Percentiles rank a stretch among this genome's conserved stretches.
These are phyloP conservation scores for Fraxinus pennsylvanica DNA, from an alignment of 257 asterid species.

Conservation along the genomic window DNA sequence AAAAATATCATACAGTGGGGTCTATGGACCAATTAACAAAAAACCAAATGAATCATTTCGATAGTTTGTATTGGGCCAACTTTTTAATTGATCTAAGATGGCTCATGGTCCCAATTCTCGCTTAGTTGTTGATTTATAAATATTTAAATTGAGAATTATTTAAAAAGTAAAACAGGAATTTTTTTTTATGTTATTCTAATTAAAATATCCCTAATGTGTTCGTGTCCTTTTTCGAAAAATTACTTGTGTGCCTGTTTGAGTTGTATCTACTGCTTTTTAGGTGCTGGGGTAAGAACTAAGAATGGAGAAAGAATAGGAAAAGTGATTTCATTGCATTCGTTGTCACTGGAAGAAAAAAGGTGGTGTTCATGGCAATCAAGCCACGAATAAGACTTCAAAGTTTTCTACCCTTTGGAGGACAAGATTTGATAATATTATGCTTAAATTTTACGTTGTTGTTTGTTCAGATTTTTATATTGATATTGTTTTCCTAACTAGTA, in stretches of 20 bases:
- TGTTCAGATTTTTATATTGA: background rate
- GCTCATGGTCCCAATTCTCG: background rate
- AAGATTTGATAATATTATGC: background rate
- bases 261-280: background rate
- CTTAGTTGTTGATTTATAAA: background rate
- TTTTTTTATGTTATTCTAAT: background rate
- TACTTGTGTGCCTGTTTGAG: background rate
- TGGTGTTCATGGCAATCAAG: background rate
- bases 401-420: background rate
- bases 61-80: background rate
- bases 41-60: background rate
- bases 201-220: background rate
- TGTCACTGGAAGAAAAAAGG: conserved; percentile 8
- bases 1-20: background rate
- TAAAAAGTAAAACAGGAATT: background rate
- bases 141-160: background rate
- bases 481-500: background rate
- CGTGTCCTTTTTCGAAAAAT: background rate
- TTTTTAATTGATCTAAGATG: background rate
- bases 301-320: background rate
- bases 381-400: background rate
- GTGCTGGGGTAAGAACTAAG: no score
- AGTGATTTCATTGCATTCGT: conserved; percentile 5
- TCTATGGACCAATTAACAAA: background rate
- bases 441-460: background rate